Percentiles rank a stretch among this genome's conserved stretches.
Evolutionary conservation across 2,329 filamentous ascomycete species (phyloP).

Genomic region (Intubia oerlemansii): DNA sequence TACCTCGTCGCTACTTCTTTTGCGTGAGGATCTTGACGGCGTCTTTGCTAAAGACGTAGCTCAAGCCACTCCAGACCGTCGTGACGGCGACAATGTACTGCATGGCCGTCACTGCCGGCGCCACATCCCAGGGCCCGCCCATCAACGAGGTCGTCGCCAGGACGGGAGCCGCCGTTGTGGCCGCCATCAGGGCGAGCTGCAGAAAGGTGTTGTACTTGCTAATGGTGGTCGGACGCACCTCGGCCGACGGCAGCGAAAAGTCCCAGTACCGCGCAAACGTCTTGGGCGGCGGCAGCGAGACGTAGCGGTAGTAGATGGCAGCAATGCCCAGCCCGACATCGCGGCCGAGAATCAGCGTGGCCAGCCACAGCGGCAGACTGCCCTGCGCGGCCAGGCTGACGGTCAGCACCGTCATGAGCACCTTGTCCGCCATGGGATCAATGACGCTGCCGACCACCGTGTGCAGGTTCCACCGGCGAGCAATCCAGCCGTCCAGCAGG

Average conservation of each 20-base stretch:
- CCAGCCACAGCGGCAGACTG: conserved; percentile 68
- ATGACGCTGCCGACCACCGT: conserved; percentile 91
- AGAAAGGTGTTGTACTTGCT: conserved; percentile 89
- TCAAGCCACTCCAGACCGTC: conserved; percentile 82
- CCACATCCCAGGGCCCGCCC: conserved; percentile 24
- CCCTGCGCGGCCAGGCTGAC: conserved; percentile 70
- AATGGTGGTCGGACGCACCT: conserved; percentile 64
- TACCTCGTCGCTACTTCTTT: no score
- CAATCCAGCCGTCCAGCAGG: conserved; percentile 84
- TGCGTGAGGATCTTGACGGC: conserved; percentile 87
- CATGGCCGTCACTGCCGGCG: conserved; percentile 32
- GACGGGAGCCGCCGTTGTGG: conserved; percentile 63
- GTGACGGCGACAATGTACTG: conserved; percentile 68
- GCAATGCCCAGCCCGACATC: conserved; percentile 67
- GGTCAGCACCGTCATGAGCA: conserved; percentile 82
- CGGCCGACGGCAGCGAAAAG: conserved; percentile 73
- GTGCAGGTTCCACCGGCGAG: conserved; percentile 65
- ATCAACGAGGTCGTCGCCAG: conserved; percentile 14
- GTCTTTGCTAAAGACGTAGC: conserved; percentile 78
- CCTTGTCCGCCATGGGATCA: conserved; percentile 93
- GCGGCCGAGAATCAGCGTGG: conserved; percentile 72
- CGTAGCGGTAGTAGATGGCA: conserved; percentile 90
- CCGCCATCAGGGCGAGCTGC: conserved; percentile 69
- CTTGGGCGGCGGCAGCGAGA: conserved; percentile 81
- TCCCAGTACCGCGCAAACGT: conserved; percentile 92